Evolutionary conservation across 805 yeast species (phyloP).

Genomic region (Starmerella apicola): DNA sequence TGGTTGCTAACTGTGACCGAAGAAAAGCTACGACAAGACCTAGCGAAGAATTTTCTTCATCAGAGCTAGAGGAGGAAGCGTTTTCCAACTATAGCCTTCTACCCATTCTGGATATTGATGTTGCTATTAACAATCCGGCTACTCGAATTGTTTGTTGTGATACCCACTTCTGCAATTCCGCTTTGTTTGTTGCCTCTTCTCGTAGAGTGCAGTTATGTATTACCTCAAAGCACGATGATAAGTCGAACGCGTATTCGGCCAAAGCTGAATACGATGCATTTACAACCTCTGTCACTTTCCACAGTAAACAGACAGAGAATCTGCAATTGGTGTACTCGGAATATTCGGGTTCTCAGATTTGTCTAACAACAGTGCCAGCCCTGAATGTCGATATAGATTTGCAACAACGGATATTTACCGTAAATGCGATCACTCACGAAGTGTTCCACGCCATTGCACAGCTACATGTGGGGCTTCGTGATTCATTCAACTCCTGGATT

Average conservation of each 20-base stretch:
- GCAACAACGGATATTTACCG: constrained; percentile 20
- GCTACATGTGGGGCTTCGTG: constrained; percentile 8
- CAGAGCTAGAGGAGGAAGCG: neutral
- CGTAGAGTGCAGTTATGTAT: constrained; percentile 25
- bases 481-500: constrained; percentile 2
- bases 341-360: constrained; percentile 16
- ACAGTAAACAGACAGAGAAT: constrained; percentile 21
- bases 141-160: constrained; percentile 19
- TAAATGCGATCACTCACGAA: constrained; percentile 25
- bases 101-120: constrained; percentile 17
- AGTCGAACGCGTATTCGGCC: constrained; percentile 11
- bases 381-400: constrained; percentile 22
- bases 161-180: constrained; percentile 7
- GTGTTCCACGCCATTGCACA: constrained; percentile 26
- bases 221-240: constrained; percentile 22
- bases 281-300: constrained; percentile 22
- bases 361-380: constrained; percentile 24
- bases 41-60: neutral
- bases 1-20: neutral
- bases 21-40: neutral
- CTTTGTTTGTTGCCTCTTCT: constrained; percentile 28
- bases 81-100: constrained; percentile 6
- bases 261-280: constrained; percentile 12
- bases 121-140: constrained; percentile 19
- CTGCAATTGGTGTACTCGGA: constrained; percentile 24